Percentiles rank a stretch among this genome's conserved stretches.
Conservation (phyloP, 2,329 filamentous ascomycete genomes). For the Aspergillus pseudoterreus region DNA sequence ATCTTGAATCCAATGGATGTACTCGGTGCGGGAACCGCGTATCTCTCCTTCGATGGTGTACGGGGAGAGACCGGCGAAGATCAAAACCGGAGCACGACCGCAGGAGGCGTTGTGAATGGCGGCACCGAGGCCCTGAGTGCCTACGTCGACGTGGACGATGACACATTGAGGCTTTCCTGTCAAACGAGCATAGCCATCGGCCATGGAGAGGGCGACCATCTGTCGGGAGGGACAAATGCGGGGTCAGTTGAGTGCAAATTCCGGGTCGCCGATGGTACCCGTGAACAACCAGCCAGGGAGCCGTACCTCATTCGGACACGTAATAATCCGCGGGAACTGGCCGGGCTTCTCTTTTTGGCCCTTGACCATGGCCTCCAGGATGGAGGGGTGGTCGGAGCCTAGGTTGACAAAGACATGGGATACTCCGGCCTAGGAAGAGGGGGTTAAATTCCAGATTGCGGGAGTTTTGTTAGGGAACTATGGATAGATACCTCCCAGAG, state of each 20-base stretch:
- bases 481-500: slow-evolving; percentile 52
- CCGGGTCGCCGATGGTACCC: slow-evolving; percentile 5
- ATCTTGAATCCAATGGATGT: slow-evolving; percentile 84
- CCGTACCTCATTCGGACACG: slow-evolving; percentile 72
- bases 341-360: slow-evolving; percentile 64
- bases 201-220: slow-evolving; percentile 85
- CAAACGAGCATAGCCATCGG: slow-evolving; percentile 72
- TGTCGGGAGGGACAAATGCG: slow-evolving; percentile 30
- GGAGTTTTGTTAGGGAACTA: not conserved
- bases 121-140: slow-evolving; percentile 72
- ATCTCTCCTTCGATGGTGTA: slow-evolving; percentile 75
- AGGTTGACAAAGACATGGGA: slow-evolving; percentile 53
- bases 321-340: slow-evolving; percentile 69
- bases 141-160: slow-evolving; percentile 77
- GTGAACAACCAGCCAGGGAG: slow-evolving; percentile 1
- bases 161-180: slow-evolving; percentile 72
- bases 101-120: slow-evolving; percentile 76
- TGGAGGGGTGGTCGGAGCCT: slow-evolving; percentile 63
- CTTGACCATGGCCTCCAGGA: slow-evolving; percentile 77
- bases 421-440: slow-evolving; percentile 41
- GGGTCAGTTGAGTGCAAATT: slow-evolving; percentile 8
- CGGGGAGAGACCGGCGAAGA: slow-evolving; percentile 74
- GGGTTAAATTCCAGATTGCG: not conserved
- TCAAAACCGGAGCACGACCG: slow-evolving; percentile 69
- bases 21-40: slow-evolving; percentile 73